Conservation (phyloP, 2,329 filamentous ascomycete genomes). For the Fusarium nodosum region DNA sequence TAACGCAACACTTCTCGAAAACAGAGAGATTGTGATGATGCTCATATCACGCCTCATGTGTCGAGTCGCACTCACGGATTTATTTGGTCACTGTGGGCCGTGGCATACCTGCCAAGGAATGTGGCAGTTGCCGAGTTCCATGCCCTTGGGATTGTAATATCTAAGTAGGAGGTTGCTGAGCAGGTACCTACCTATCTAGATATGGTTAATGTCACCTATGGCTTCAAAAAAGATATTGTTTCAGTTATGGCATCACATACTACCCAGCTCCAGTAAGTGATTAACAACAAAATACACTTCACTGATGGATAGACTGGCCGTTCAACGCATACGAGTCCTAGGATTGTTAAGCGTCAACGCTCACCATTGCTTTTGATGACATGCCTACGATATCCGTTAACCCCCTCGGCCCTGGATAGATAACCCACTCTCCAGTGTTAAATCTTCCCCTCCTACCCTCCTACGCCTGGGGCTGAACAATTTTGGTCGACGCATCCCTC, state of each 20-base stretch:
- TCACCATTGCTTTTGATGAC: background rate
- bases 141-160: slow-evolving; percentile 16
- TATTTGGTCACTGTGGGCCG: slow-evolving; percentile 17
- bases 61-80: slow-evolving; percentile 1
- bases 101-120: slow-evolving; percentile 31
- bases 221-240: background rate
- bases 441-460: slow-evolving; percentile 10
- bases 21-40: slow-evolving; percentile 1
- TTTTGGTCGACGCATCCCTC: slow-evolving; percentile 30
- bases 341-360: slow-evolving; percentile 1
- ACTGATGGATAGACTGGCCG: background rate
- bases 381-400: background rate
- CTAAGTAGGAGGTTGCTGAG: background rate
- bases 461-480: slow-evolving; percentile 22
- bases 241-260: slow-evolving; percentile 12
- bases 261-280: background rate
- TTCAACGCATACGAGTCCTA: background rate
- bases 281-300: background rate
- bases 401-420: slow-evolving; percentile 21
- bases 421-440: slow-evolving; percentile 14
- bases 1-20: background rate
- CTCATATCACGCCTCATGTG: slow-evolving; percentile 3
- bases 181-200: too few relatives aligned
- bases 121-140: slow-evolving; percentile 41
- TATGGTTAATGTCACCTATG: background rate